A percentile compares a stretch with the other conserved stretches of the same genome.
Evolutionary conservation across 257 asterid genomes (phyloP).

Genomic region (Solanum corneliomulleri): DNA sequence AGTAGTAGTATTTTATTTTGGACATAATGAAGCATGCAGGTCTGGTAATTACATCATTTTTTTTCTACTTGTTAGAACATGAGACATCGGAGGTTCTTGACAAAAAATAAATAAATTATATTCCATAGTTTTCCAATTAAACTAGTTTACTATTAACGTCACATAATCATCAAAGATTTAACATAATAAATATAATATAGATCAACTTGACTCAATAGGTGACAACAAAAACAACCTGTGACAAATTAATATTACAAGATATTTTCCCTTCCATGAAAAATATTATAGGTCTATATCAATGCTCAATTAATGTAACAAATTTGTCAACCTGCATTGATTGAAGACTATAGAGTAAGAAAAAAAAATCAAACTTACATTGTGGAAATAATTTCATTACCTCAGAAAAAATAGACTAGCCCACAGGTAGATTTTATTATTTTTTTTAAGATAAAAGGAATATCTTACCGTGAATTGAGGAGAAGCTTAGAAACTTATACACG

Average conservation of each 20-base stretch:
- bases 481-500: neutral
- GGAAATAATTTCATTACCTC: neutral
- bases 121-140: neutral
- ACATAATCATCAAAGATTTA: neutral
- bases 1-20: neutral
- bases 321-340: conserved; percentile 10
- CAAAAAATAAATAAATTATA: neutral
- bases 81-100: neutral
- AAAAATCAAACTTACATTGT: neutral
- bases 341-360: neutral
- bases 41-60: neutral
- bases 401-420: neutral
- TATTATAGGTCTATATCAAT: neutral
- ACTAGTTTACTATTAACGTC: neutral
- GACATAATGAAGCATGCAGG: neutral
- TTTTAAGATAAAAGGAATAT: neutral
- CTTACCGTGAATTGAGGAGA: neutral
- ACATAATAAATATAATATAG: neutral
- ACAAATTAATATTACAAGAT: conserved; percentile 5
- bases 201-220: neutral
- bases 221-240: conserved; percentile 3
- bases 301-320: neutral
- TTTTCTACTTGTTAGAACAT: neutral
- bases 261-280: neutral
- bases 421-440: neutral